phyloP scores from a whole-genome alignment of 345 rosid genomes.

The Erucastrum elatum region DNA sequence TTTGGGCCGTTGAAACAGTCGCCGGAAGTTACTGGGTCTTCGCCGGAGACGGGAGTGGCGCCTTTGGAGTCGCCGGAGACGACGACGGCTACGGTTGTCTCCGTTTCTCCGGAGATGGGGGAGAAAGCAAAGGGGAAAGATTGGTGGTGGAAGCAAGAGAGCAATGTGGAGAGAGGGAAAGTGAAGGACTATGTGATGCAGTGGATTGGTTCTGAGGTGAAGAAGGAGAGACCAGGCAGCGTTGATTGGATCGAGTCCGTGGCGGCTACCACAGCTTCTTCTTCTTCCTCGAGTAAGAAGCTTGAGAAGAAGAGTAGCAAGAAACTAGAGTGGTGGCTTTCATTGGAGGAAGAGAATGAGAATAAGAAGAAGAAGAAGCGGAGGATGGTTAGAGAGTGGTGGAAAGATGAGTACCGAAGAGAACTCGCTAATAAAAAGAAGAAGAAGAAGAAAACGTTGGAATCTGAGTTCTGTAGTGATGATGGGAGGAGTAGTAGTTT shows the following conservation, averaged over 20 bases:
- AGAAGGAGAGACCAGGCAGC: slow-evolving; percentile 71
- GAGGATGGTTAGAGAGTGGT: slow-evolving; percentile 91
- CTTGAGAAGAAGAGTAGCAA: slow-evolving; percentile 50
- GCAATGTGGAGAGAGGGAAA: slow-evolving; percentile 44
- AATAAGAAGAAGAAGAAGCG: slow-evolving; percentile 52
- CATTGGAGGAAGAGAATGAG: slow-evolving; percentile 73
- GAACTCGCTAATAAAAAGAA: slow-evolving; percentile 72
- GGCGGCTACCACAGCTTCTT: slow-evolving; percentile 21
- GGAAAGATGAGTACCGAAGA: slow-evolving; percentile 95
- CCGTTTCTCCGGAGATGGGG: slow-evolving; percentile 40
- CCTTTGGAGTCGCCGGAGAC: slow-evolving; percentile 10
- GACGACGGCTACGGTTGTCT: slow-evolving; percentile 25
- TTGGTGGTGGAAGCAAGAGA: slow-evolving; percentile 81
- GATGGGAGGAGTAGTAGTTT: slow-evolving; percentile 37
- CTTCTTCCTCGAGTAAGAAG: slow-evolving; percentile 31
- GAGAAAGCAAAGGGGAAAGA: slow-evolving; percentile 45
- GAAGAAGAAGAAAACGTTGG: slow-evolving; percentile 42
- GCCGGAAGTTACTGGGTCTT: slow-evolving; percentile 24
- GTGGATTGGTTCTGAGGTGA: slow-evolving; percentile 90
- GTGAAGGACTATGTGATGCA: slow-evolving; percentile 93
- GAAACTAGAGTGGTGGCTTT: slow-evolving; percentile 90
- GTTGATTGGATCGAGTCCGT: slow-evolving; percentile 54
- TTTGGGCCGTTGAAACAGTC: not conserved
- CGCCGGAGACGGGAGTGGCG: slow-evolving; percentile 45
- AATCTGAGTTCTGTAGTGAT: slow-evolving; percentile 41